Evolutionary conservation across 208 protist species (phyloP), one percentile per base, ranked within the genome.

Genomic region (Strigomonas culicis): DNA sequence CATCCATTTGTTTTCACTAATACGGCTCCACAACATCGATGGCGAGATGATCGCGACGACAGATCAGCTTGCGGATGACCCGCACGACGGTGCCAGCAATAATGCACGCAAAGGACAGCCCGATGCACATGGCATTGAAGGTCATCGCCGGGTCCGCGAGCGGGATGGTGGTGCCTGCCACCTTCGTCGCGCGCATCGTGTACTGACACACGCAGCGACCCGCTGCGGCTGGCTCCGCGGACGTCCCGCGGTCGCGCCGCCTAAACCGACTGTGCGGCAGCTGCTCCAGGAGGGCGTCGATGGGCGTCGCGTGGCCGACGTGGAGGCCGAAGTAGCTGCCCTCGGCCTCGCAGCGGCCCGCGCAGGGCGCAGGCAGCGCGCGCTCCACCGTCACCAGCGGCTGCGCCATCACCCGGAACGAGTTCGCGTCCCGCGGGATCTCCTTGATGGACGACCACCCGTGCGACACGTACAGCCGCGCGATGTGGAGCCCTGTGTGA

Each of bases 101-200:
- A 1, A 91, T 15, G 7, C 70, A 74, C 25, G 66, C 68, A 31
- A 79, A 86, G 1, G 77, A 32, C 1, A 89, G 55, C 0, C 87
- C 81, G 1, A 93, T 46, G 1, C 82, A 74, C 30, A 86, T 61
- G 4, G 80, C 76, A 63, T 93, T 93, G 53, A 93, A 90, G 8
- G 88, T 44, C 87, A 93, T 93, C 11, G 87, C 83, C 0, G 81
- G 59, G 53, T 93, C 87, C 1, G 87, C 79, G n/a, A 72, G 74
- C 34, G 87, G 87, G 28, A 93, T 82, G 44, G 73, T 82, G 2
- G 73, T 82, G 27, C 87, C 87, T 4, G 68, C 75, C 44, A 78
- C 75, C 49, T 74, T 72, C 6, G 72, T 82, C 43, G 84, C 84
- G 21, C 84, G 79, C 56, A 89, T 34, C 74, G 77, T 70, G 63